A percentile compares a stretch with the other conserved stretches of the same genome.
Conservation (phyloP, 345 rosid genomes). For the Eucalyptus globulus region DNA sequence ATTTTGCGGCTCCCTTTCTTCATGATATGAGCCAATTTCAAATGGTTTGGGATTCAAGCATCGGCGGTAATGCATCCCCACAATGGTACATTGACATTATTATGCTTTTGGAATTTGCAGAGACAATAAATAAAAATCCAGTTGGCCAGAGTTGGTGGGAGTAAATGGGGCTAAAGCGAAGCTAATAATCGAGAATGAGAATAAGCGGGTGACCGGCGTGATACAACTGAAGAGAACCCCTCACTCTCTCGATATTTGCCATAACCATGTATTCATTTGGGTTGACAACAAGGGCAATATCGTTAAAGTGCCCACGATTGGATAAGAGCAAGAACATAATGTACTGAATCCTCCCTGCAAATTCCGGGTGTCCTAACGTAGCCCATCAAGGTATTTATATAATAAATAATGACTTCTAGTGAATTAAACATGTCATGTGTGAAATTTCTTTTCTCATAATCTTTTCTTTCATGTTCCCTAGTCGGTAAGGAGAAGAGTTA, state of each 20-base stretch:
- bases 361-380: neutral
- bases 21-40: neutral
- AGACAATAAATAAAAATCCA: neutral
- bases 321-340: neutral
- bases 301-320: neutral
- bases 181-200: neutral
- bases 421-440: neutral
- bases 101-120: neutral
- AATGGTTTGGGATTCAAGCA: neutral
- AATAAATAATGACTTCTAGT: neutral
- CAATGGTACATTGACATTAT: neutral
- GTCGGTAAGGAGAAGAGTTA: neutral
- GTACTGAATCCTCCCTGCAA: neutral
- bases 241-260: neutral
- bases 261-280: neutral
- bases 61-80: neutral
- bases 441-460: neutral
- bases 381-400: neutral
- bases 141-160: neutral
- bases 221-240: fast-evolving
- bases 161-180: neutral
- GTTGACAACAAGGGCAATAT: neutral
- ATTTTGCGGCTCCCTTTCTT: neutral
- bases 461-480: neutral
- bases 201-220: neutral